Conservation (phyloP, 208 protist genomes). For the Eutreptiella sp. region DNA sequence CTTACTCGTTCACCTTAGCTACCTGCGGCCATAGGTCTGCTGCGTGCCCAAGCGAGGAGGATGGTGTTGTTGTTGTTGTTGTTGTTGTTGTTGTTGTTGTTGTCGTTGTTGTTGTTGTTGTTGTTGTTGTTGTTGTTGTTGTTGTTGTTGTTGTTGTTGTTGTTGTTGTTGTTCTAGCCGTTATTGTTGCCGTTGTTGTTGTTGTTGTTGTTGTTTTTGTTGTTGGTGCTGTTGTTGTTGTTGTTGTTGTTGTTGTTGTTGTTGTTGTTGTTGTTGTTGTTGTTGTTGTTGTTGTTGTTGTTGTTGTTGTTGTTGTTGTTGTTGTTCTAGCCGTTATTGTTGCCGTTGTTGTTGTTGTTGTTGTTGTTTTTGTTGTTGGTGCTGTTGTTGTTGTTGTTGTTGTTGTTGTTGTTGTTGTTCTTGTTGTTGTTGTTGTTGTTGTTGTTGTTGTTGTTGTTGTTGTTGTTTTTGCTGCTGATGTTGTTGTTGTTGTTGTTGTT, state of each 20-base stretch:
- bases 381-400: constrained; percentile 16
- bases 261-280: constrained; percentile 4
- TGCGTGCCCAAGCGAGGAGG: too few relatives aligned
- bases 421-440: constrained; percentile 19
- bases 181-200: constrained; percentile 4
- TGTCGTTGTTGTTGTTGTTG: constrained; percentile 4
- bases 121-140: constrained; percentile 4
- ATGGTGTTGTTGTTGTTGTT: constrained; percentile 2
- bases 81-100: constrained; percentile 4
- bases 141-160: constrained; percentile 4
- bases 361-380: constrained; percentile 14
- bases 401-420: constrained; percentile 15
- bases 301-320: constrained; percentile 4
- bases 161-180: constrained; percentile 1
- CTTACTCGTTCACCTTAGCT: too few relatives aligned
- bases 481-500: constrained; percentile 29
- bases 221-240: constrained; percentile 2
- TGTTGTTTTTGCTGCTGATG: constrained; percentile 24
- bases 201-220: constrained; percentile 2
- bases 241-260: constrained; percentile 4
- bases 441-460: constrained; percentile 26
- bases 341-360: constrained; percentile 4
- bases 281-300: constrained; percentile 4
- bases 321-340: constrained; percentile 1
- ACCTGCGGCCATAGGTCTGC: too few relatives aligned